These are phyloP conservation scores for Lipomyces mesembrius DNA, from an alignment of 805 yeast species.

Conservation along the genomic window DNA sequence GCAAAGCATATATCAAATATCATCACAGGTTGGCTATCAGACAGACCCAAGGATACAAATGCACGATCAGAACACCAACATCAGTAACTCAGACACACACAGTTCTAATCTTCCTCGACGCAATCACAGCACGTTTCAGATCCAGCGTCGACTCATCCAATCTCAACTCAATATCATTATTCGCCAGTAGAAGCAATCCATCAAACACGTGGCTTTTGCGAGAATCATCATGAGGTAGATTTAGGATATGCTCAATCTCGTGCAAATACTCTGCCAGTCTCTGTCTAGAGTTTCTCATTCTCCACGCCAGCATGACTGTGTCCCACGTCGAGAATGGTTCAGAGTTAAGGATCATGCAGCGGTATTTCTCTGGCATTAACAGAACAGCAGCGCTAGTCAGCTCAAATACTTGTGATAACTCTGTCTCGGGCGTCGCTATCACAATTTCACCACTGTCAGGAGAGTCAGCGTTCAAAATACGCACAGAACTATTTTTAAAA, in stretches of 20 bases:
- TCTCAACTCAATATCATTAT: constrained; percentile 7
- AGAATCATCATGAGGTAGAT: constrained; percentile 3
- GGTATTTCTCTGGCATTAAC: constrained; percentile 21
- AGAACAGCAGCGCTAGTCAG: constrained; percentile 15
- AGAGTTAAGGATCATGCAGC: constrained; percentile 22
- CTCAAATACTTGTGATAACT: constrained; percentile 19
- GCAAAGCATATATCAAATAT: background rate
- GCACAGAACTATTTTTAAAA: constrained; percentile 16
- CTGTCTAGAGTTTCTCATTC: constrained; percentile 14
- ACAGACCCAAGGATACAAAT: background rate
- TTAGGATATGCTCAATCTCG: constrained; percentile 16
- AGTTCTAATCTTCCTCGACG: constrained; percentile 15
- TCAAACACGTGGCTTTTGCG: background rate
- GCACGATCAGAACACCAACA: background rate
- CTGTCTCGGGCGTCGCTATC: constrained; percentile 17
- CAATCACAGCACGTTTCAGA: constrained; percentile 26
- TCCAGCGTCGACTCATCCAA: constrained; percentile 25
- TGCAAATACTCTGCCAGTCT: background rate
- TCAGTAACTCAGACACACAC: constrained; percentile 3
- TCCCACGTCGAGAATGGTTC: constrained; percentile 21
- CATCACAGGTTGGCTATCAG: background rate
- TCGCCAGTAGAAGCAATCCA: constrained; percentile 16
- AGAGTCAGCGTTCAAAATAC: constrained; percentile 13
- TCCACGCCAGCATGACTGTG: constrained; percentile 25
- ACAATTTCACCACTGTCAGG: background rate